These are phyloP conservation scores for Phalaenopsis hybrid DNA, from an alignment of 116 monocot species.

Conservation along the genomic window DNA sequence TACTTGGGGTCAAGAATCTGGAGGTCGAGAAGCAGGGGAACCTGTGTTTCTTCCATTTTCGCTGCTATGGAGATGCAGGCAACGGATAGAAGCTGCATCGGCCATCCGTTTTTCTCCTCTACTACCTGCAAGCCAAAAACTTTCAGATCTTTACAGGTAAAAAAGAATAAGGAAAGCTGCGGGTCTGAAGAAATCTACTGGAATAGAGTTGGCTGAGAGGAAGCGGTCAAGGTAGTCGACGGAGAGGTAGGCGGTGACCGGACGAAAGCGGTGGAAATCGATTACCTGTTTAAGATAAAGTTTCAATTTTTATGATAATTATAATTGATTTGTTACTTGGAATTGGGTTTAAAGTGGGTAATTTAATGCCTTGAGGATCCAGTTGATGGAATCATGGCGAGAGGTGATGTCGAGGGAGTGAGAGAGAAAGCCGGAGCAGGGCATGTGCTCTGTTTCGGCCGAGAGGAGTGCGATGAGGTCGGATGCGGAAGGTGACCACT, in stretches of 20 bases:
- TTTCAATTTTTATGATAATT: not conserved
- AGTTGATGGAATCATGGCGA: constrained; percentile 56
- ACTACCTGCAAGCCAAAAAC: not conserved
- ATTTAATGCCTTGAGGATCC: constrained; percentile 59
- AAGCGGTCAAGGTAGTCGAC: constrained; percentile 86
- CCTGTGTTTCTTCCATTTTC: constrained; percentile 80
- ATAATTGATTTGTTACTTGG: no score
- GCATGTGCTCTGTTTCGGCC: constrained; percentile 35
- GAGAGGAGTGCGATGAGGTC: constrained; percentile 9
- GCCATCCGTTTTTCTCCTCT: constrained; percentile 35
- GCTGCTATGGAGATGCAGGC: constrained; percentile 78
- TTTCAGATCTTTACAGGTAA: not conserved
- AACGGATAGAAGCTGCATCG: constrained; percentile 71
- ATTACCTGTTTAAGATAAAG: constrained; percentile 29
- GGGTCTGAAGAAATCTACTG: constrained; percentile 8
- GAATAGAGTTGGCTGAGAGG: constrained; percentile 51
- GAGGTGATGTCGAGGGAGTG: constrained; percentile 33
- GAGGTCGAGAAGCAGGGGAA: constrained; percentile 48
- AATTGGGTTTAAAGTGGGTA: not conserved
- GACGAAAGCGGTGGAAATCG: constrained; percentile 48
- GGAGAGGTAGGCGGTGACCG: constrained; percentile 54
- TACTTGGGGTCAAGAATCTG: constrained; percentile 37
- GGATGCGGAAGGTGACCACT: not conserved
- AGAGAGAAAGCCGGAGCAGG: constrained; percentile 28
- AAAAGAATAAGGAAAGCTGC: not conserved